Base-by-base conservation (phyloP, 2,329 filamentous ascomycete genomes). In the Mycosphaerella sp. region DNA sequence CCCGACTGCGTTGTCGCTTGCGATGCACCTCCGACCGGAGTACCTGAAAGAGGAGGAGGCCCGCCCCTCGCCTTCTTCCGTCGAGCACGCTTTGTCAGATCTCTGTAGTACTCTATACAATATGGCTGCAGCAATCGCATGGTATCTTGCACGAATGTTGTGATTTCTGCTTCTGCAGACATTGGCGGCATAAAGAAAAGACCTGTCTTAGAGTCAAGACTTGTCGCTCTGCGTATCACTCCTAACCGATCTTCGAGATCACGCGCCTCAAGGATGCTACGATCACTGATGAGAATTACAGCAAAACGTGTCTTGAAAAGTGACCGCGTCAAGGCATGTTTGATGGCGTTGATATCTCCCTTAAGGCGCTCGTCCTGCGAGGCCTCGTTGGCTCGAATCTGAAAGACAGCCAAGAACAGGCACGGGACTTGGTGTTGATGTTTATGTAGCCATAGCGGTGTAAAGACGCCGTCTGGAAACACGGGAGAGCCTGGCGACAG, bases 401-500 rank as follows among this genome's bases (percentile, higher is more conserved):
- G 78, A 65, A 94, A 95, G 71, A 94, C 93, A 58, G 85, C 86
- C 28, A 95, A 69, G 59, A 88, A 85, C 21, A 88, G 79, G 55
- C 88, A 86, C 1, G 91, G 91, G 17, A 97, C 78, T 14, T 89
- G 75, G 45, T 86, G 76, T 65, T 95, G 90, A 67, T 97, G 91
- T 68, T 97, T 98, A 53, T 81, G 80, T 49, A 95, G 76, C 91
- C 91, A 98, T 54, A 80, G 71, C 16, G 84, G 78, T 54, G 89
- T 82, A 66, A 96, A 82, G 52, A 96, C 74, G 4, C 91, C 93
- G 70, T 97, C 93, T 6, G 91, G 90, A 65, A 93, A 97, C 2
- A 94, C 78, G 2, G 82, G 76, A 6, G 91, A 95, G 6, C 79
- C 79, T 3, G 90, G 89, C 35, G 87, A 93, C 27, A 97, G 76